Base-by-base conservation (phyloP, 2,329 filamentous ascomycete genomes). In the Fusarium stilboides region DNA sequence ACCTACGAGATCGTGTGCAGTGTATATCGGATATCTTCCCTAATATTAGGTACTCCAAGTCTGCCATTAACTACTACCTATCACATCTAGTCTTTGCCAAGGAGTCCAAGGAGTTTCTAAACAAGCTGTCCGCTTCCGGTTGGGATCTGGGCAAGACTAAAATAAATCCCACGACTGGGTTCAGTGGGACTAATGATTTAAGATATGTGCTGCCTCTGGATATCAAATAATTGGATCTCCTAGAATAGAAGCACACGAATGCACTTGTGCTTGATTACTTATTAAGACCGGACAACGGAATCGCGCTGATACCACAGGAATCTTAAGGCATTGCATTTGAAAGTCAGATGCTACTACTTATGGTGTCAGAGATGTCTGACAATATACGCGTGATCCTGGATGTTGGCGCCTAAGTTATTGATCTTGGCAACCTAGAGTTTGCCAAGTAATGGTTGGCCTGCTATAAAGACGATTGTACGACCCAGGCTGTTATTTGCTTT, bases 181-280 rank as follows among this genome's bases (percentile, higher is more conserved):
- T 94, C 71, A 92, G 89, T 56, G 91, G 91, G 0, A 94, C 91
- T 0, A 90, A 89, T 24, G 91, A 93, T 67, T 88, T 86, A 0
- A 77, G 83, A 13, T 79, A 83, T n/a, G 72, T 90, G 0, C 79
- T 93, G 0, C 90, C 91, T 0, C 70, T 90, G 0, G 78, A 71
- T 1, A 82, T 93, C 0, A 70, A 79, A 1, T 88, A 92, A 31
- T 77, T 86, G 0, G 87, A 92, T 34, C 79, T 90, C 0, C 71
- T 77, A 0, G 77, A 79, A 0, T 87, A 91, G 37, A 79, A 78
- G 2, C 88, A 92, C 51, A 94, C 91, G 0, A 93, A 93, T 68
- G 91, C 91, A 0, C 74, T 88, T 6, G 91, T 94, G 0, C 71
- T 94, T 0, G 80, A 84, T 1, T 81, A 89, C 62, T 74, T 94